phyloP scores from a whole-genome alignment of 2,329 filamentous ascomycete species.

The Lecanicillium sp. region DNA sequence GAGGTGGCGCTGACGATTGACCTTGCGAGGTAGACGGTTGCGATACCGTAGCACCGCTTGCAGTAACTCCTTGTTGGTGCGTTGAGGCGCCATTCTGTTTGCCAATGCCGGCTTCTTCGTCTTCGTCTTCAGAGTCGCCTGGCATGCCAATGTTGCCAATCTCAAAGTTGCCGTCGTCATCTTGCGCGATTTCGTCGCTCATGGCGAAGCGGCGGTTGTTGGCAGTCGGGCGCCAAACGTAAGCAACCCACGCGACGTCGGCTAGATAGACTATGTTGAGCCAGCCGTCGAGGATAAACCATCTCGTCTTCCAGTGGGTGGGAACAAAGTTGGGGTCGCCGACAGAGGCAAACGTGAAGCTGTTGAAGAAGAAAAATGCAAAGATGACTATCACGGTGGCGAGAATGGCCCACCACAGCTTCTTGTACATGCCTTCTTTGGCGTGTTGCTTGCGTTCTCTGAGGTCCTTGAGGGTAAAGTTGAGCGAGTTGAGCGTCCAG shows the following conservation, averaged over 20 bases:
- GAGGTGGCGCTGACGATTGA: background rate
- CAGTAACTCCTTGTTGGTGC: too few species aligned
- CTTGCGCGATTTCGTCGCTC: conserved; percentile 98
- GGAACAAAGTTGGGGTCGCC: conserved; percentile 85
- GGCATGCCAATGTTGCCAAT: conserved; percentile 83
- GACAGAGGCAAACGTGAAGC: conserved; percentile 83
- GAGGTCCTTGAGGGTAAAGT: conserved; percentile 92
- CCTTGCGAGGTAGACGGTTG: too few species aligned
- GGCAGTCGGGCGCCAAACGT: conserved; percentile 90
- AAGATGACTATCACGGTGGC: conserved; percentile 92
- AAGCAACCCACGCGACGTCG: conserved; percentile 87
- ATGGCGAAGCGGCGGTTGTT: conserved; percentile 98
- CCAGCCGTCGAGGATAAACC: conserved; percentile 98
- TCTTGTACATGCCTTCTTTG: conserved; percentile 95
- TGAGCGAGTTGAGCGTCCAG: conserved; percentile 95
- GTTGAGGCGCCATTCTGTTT: conserved; percentile 15
- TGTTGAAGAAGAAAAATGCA: conserved; percentile 97
- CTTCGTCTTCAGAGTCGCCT: conserved; percentile 48
- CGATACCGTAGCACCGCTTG: too few species aligned
- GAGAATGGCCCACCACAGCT: conserved; percentile 97
- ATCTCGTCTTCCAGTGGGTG: conserved; percentile 92
- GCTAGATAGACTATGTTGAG: conserved; percentile 92
- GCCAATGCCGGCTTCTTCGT: conserved; percentile 46
- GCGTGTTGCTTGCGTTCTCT: conserved; percentile 85
- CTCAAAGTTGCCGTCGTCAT: conserved; percentile 91